These are phyloP conservation scores for Candida glucosophila DNA, from an alignment of 1,139 yeast genomes.

Conservation along the genomic window DNA sequence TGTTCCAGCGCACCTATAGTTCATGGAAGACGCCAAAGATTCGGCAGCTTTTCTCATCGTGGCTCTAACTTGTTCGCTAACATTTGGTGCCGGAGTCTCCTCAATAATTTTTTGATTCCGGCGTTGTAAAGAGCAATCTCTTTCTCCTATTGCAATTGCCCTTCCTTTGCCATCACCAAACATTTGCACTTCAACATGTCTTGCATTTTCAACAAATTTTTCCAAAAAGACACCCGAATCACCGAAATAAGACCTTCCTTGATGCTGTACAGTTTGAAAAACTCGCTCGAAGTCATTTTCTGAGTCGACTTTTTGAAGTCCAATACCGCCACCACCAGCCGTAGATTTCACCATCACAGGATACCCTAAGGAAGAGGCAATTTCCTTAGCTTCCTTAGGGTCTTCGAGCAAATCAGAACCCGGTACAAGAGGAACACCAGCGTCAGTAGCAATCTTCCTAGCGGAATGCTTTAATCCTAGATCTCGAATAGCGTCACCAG, in stretches of 20 bases:
- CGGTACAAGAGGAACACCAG: slow-evolving; percentile 91
- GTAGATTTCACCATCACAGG: slow-evolving; percentile 96
- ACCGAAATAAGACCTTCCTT: slow-evolving; percentile 87
- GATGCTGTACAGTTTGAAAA: slow-evolving; percentile 85
- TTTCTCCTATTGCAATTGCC: slow-evolving; percentile 90
- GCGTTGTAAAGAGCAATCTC: slow-evolving; percentile 96
- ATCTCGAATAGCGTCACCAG: slow-evolving; percentile 84
- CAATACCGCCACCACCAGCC: slow-evolving; percentile 99
- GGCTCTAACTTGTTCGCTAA: slow-evolving; percentile 69
- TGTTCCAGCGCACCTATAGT: slow-evolving; percentile 94
- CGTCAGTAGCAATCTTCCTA: slow-evolving; percentile 79
- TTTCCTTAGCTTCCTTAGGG: slow-evolving; percentile 62
- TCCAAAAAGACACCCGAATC: slow-evolving; percentile 93
- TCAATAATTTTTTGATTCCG: slow-evolving; percentile 94
- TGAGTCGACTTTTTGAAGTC: slow-evolving; percentile 83
- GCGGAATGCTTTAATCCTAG: slow-evolving; percentile 95
- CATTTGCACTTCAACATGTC: slow-evolving; percentile 95
- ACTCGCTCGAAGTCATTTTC: slow-evolving; percentile 74
- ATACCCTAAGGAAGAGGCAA: slow-evolving; percentile 74
- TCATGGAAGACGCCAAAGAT: slow-evolving; percentile 67
- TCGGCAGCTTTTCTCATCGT: slow-evolving; percentile 81
- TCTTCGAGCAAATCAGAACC: slow-evolving; percentile 77
- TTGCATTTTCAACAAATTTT: slow-evolving; percentile 84
- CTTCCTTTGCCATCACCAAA: slow-evolving; percentile 92
- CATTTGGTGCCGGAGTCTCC: slow-evolving; percentile 95